Evolutionary conservation across 2,329 filamentous ascomycete genomes (phyloP).

Genomic region (Fusarium tjaetaba): DNA sequence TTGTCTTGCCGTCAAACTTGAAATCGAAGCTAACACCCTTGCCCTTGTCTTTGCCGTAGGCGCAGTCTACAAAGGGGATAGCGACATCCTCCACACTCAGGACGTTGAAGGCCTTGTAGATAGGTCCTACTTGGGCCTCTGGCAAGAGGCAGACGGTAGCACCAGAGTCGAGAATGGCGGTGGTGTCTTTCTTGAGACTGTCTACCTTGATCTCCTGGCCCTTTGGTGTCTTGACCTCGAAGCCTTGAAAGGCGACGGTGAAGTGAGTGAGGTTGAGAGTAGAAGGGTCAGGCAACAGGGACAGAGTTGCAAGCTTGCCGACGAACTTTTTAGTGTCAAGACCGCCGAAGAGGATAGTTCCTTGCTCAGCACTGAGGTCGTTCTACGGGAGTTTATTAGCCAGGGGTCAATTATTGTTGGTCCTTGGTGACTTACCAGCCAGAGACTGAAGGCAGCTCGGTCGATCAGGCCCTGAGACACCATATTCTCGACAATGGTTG

Average conservation of each 20-base stretch:
- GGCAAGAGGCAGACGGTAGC: slow-evolving; percentile 77
- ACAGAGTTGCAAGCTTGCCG: slow-evolving; percentile 57
- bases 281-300: slow-evolving; percentile 58
- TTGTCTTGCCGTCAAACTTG: slow-evolving; percentile 58
- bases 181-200: slow-evolving; percentile 60
- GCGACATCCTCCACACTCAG: slow-evolving; percentile 52
- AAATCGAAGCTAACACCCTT: slow-evolving; percentile 61
- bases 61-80: slow-evolving; percentile 64
- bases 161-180: slow-evolving; percentile 79
- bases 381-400: slow-evolving; percentile 50
- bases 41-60: slow-evolving; percentile 54
- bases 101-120: slow-evolving; percentile 65
- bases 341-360: slow-evolving; percentile 81
- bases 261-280: slow-evolving; percentile 54
- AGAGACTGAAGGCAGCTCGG: slow-evolving; percentile 74
- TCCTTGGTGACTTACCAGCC: slow-evolving; percentile 55
- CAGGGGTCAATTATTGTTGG: no score
- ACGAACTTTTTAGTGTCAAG: slow-evolving; percentile 79
- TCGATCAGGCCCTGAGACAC: slow-evolving; percentile 69
- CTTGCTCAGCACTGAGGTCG: slow-evolving; percentile 71
- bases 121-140: slow-evolving; percentile 60
- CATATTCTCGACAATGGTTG: slow-evolving; percentile 73
- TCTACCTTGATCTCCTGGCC: slow-evolving; percentile 46
- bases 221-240: slow-evolving; percentile 50
- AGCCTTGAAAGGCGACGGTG: slow-evolving; percentile 48